These are phyloP conservation scores for Phytophthora ohioensis DNA, from an alignment of 352 stramenopile species.

Conservation along the genomic window DNA sequence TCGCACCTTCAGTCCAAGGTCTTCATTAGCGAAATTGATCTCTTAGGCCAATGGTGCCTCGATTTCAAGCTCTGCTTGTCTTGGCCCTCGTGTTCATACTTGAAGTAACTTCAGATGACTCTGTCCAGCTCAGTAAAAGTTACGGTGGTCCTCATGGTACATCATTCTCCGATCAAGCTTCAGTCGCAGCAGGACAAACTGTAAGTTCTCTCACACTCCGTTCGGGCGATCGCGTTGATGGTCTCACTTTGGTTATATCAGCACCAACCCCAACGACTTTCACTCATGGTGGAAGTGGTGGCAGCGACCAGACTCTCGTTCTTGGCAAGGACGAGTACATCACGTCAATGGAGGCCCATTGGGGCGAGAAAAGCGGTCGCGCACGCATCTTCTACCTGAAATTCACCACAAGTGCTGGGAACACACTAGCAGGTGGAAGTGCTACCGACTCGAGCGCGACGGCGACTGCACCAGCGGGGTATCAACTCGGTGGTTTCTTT, in stretches of 20 bases:
- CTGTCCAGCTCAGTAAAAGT: conserved; percentile 27
- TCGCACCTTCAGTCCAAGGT: not conserved
- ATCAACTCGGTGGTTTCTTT: conserved; percentile 27
- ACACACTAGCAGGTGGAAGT: conserved; percentile 15
- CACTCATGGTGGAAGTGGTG: conserved; percentile 23
- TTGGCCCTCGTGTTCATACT: not conserved
- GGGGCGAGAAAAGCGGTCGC: conserved; percentile 24
- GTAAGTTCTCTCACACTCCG: conserved; percentile 28
- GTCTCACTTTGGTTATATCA: conserved; percentile 23
- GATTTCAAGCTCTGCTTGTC: not conserved
- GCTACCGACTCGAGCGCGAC: conserved; percentile 19
- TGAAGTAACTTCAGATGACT: conserved; percentile 19
- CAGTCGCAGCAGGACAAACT: conserved; percentile 20
- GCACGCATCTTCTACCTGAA: conserved; percentile 35
- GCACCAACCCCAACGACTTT: conserved; percentile 20
- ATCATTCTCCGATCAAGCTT: conserved; percentile 29
- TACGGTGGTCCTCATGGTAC: conserved; percentile 32
- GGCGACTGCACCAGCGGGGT: conserved; percentile 18
- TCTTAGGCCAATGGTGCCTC: not conserved
- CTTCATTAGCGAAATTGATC: conserved; percentile 12
- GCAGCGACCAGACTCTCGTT: conserved; percentile 15
- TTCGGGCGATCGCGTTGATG: conserved; percentile 28
- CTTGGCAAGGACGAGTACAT: conserved; percentile 27
- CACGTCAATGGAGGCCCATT: conserved; percentile 34
- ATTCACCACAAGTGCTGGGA: conserved; percentile 26